Conservation (phyloP, 2,329 filamentous ascomycete species). For the Phaeosphaeria sp. region DNA sequence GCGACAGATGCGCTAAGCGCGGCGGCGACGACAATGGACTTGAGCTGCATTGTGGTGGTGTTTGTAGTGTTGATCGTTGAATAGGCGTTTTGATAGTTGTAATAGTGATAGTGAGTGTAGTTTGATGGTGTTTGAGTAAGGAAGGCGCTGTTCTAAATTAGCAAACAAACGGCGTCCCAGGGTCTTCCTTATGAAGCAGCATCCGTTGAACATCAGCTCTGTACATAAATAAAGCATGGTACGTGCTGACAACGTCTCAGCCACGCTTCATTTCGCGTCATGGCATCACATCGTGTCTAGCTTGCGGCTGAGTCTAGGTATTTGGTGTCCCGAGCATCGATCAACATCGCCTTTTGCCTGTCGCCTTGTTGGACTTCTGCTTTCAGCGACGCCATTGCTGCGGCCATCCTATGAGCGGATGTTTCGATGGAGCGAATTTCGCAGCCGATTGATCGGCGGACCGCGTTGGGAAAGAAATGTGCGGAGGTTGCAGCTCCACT, state of each 20-base stretch:
- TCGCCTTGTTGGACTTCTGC: not conserved
- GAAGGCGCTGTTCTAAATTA: not conserved
- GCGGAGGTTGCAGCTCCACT: not conserved
- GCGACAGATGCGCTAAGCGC: constrained; percentile 21
- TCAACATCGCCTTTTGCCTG: not conserved
- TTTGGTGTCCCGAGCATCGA: not conserved
- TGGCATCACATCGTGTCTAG: not conserved
- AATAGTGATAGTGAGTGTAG: not conserved
- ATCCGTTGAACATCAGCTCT: not conserved
- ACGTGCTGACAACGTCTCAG: constrained; percentile 4
- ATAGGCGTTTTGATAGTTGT: not conserved
- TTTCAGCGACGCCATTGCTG: not conserved
- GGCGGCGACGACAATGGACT: constrained; percentile 23
- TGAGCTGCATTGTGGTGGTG: constrained; percentile 21
- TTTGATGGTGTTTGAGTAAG: not conserved
- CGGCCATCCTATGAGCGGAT: not conserved
- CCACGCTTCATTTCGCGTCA: constrained; percentile 6
- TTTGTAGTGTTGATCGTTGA: not conserved
- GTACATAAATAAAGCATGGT: not conserved
- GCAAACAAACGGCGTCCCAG: not conserved
- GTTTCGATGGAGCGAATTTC: not conserved
- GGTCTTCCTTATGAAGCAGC: constrained; percentile 1
- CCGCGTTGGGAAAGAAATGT: not conserved
- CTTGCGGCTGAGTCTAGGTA: not conserved
- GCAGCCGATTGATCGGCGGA: not conserved